Evolutionary conservation across 768 basidiomycete species (phyloP), one percentile per base, ranked within the genome.

Genomic region (Pluteus cervinus): DNA sequence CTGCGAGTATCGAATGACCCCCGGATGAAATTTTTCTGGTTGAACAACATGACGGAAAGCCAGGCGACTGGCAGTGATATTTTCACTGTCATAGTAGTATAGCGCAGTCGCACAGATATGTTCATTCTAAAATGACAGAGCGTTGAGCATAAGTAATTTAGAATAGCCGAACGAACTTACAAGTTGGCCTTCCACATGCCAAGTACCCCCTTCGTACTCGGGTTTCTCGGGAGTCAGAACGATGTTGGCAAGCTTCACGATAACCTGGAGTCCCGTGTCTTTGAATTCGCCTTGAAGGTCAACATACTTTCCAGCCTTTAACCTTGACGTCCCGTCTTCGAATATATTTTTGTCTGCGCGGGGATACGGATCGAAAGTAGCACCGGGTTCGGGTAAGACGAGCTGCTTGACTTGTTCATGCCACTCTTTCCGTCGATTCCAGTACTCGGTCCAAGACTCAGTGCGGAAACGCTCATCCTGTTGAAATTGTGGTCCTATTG

Each of bases 111-210:
- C 46, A 6, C 34, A 42, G 29, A 50, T 53, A 15, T 29, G 40
- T 28, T 53, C 51, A 24, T 53, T 53, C 28, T 34, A n/a, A n/a
- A n/a, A n/a, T n/a, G n/a, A n/a, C n/a, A n/a, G n/a, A n/a, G n/a
- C n/a, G n/a, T n/a, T n/a, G n/a, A n/a, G n/a, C n/a, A n/a, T n/a
- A n/a, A n/a, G n/a, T n/a, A n/a, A n/a, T n/a, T n/a, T n/a, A n/a
- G n/a, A n/a, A n/a, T n/a, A n/a, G n/a, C n/a, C 20, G 11, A 17
- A 4, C 10, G 7, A 21, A 32, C 12, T 17, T 21, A 29, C 10
- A 16, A 30, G 14, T 22, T 29, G 29, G 40, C 51, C 51, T 37
- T 49, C 48, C n/a, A 49, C 50, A 23, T 54, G 50, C 52, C 52
- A 54, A 15, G 24, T 39, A 5, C 50, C 50, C 9, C 52, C 48